Conservation (phyloP, 805 yeast species). For the Wickerhamiella lipophila region DNA sequence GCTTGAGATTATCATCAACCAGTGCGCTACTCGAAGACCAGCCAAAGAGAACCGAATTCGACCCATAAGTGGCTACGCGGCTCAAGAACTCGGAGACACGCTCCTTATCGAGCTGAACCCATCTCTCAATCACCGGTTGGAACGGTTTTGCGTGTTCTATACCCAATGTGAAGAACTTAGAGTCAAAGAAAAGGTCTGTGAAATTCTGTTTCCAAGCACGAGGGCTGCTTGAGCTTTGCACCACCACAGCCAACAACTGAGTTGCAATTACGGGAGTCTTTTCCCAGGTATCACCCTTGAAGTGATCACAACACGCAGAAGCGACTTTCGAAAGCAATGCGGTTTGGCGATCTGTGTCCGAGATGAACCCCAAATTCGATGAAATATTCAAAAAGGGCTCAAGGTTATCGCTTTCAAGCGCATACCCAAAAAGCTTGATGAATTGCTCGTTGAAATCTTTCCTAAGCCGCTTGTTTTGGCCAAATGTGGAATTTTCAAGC, state of each 20-base stretch:
- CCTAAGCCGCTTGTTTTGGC: conserved; percentile 45
- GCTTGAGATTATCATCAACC: conserved; percentile 39
- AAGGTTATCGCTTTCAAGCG: conserved; percentile 12
- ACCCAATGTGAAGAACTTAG: conserved; percentile 38
- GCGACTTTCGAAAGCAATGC: conserved; percentile 41
- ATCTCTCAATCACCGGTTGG: conserved; percentile 43
- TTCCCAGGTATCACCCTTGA: conserved; percentile 35
- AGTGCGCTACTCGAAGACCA: conserved; percentile 60
- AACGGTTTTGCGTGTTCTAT: conserved; percentile 32
- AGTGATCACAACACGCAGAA: conserved; percentile 40
- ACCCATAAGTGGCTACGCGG: conserved; percentile 36
- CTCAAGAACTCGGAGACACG: conserved; percentile 40
- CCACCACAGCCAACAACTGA: conserved; percentile 32
- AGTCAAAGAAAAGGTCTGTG: conserved; percentile 52
- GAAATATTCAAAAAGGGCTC: conserved; percentile 28
- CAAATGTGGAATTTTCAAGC: conserved; percentile 44
- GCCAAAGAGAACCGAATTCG: conserved; percentile 49
- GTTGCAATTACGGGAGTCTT: conserved; percentile 28
- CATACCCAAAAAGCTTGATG: conserved; percentile 26
- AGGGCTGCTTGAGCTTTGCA: conserved; percentile 27
- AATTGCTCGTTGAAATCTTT: conserved; percentile 46
- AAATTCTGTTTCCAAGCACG: conserved; percentile 55
- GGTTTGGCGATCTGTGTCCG: conserved; percentile 51
- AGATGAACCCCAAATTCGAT: conserved; percentile 33
- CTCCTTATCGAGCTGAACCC: conserved; percentile 57